Evolutionary conservation across 805 yeast species (phyloP).

Genomic region (Maudiozyma barnettii): DNA sequence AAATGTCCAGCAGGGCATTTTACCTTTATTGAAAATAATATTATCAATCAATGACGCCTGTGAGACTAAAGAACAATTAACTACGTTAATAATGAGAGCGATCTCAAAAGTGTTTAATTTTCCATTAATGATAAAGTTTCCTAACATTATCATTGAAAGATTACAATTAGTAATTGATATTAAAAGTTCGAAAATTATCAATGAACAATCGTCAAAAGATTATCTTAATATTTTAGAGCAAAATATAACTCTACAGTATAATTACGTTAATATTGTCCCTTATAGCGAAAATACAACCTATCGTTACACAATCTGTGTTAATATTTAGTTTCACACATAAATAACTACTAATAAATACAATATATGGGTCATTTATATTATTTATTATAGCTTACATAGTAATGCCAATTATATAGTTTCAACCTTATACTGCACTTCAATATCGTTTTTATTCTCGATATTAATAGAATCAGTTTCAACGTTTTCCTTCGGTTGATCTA

Average conservation of each 20-base stretch:
- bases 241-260: not conserved
- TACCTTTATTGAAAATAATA: constrained; percentile 7
- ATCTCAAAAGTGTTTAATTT: constrained; percentile 8
- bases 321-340: not conserved
- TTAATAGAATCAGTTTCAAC: too few species aligned
- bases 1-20: constrained; percentile 1
- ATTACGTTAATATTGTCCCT: not conserved
- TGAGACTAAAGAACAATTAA: not conserved
- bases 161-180: constrained; percentile 7
- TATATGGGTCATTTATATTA: too few species aligned
- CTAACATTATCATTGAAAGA: constrained; percentile 7
- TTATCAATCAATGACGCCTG: not conserved
- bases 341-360: not conserved
- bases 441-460: too few species aligned
- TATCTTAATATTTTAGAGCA: not conserved
- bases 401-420: too few species aligned
- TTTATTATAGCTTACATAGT: too few species aligned
- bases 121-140: constrained; percentile 9
- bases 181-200: not conserved
- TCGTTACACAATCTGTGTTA: not conserved
- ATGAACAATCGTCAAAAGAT: not conserved
- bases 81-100: constrained; percentile 1
- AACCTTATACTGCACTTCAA: too few species aligned
- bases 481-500: not conserved
- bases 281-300: not conserved